Evolutionary conservation across 768 basidiomycete genomes (phyloP).

Genomic region (Lactifluus piperatus): DNA sequence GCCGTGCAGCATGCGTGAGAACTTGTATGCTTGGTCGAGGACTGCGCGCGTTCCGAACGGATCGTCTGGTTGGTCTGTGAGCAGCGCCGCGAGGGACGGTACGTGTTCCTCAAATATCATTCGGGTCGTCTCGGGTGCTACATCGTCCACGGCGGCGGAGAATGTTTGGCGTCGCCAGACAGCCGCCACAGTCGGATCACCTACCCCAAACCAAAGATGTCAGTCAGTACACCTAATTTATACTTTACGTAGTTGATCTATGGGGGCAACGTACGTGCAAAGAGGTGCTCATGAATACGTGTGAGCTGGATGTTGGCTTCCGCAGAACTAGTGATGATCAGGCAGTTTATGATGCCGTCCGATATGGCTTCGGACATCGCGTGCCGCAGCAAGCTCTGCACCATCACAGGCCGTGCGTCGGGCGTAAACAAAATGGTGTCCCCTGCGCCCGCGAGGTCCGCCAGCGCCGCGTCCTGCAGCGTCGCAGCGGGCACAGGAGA

Average conservation of each 20-base stretch:
- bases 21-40: slow-evolving; percentile 65
- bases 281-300: slow-evolving; percentile 82
- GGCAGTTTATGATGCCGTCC: slow-evolving; percentile 74
- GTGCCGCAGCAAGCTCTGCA: slow-evolving; percentile 74
- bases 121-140: slow-evolving; percentile 60
- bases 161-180: slow-evolving; percentile 91
- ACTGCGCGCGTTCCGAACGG: slow-evolving; percentile 40
- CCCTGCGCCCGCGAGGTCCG: slow-evolving; percentile 46
- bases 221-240: neutral
- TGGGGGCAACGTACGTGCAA: slow-evolving; percentile 51
- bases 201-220: slow-evolving; percentile 29
- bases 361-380: slow-evolving; percentile 69
- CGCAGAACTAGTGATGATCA: slow-evolving; percentile 77
- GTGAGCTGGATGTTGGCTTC: slow-evolving; percentile 82
- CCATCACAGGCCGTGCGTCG: slow-evolving; percentile 49
- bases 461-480: slow-evolving; percentile 50
- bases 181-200: slow-evolving; percentile 79
- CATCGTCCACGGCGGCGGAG: slow-evolving; percentile 73
- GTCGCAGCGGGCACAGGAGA: slow-evolving; percentile 45
- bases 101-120: slow-evolving; percentile 66
- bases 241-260: neutral
- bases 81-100: slow-evolving; percentile 49
- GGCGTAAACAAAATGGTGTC: slow-evolving; percentile 28
- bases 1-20: slow-evolving; percentile 82
- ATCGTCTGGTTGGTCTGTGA: slow-evolving; percentile 30